Evolutionary conservation across 176 grass and related monocot species (phyloP).

Genomic region (Elaeis guineensis): DNA sequence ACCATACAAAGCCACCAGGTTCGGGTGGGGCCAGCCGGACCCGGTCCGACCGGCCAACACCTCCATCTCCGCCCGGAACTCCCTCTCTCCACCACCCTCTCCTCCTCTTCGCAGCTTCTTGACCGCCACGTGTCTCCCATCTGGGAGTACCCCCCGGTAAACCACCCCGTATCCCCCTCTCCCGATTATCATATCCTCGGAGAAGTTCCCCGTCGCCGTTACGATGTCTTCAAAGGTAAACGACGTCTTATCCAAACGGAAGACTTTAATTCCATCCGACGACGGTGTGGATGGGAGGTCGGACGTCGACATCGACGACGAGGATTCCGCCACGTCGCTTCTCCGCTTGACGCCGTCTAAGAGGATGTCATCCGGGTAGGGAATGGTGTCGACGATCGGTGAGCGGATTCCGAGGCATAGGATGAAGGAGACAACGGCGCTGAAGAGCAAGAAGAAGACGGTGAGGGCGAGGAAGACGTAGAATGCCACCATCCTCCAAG

Average conservation of each 20-base stretch:
- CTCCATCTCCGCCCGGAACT: conserved; percentile 94
- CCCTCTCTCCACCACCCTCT: conserved; percentile 45
- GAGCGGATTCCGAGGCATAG: conserved; percentile 15
- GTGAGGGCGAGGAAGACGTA: conserved; percentile 41
- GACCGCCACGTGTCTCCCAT: conserved; percentile 61
- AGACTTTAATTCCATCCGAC: conserved; percentile 45
- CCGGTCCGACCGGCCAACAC: conserved; percentile 50
- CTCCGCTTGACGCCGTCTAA: conserved; percentile 27
- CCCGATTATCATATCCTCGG: conserved; percentile 57
- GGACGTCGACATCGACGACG: conserved; percentile 12
- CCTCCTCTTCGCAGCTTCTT: conserved; percentile 55
- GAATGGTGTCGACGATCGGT: conserved; percentile 22
- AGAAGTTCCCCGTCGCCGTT: conserved; percentile 61
- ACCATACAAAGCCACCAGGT: conserved; percentile 74
- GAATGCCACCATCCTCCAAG: conserved; percentile 12
- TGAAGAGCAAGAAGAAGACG: conserved; percentile 29
- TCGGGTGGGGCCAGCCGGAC: conserved; percentile 60
- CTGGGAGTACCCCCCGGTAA: conserved; percentile 70
- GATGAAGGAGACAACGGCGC: conserved; percentile 24
- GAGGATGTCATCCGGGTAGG: conserved; percentile 23
- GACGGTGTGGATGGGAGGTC: not conserved
- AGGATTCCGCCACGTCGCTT: conserved; percentile 11
- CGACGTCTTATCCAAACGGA: conserved; percentile 43
- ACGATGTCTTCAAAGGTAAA: conserved; percentile 83
- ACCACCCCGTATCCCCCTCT: conserved; percentile 79